These are phyloP conservation scores for Aureobasidium sp. DNA, from an alignment of 2,329 filamentous ascomycete species.

Conservation along the genomic window DNA sequence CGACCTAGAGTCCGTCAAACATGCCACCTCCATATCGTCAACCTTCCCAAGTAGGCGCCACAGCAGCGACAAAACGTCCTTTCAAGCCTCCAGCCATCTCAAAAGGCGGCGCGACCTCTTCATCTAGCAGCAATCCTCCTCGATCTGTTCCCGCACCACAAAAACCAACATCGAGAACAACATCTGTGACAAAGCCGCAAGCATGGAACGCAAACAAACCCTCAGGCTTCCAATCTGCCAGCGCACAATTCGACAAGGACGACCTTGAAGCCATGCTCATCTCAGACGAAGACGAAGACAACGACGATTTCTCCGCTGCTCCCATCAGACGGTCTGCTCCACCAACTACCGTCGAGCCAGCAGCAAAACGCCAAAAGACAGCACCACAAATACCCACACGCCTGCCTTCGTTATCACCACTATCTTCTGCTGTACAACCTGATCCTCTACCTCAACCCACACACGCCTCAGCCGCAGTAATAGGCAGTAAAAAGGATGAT, in stretches of 20 bases:
- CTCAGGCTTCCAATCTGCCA: constrained; percentile 2
- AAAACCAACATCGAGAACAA: not conserved
- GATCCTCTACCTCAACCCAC: not conserved
- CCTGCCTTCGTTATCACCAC: not conserved
- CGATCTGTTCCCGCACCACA: not conserved
- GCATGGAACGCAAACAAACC: not conserved
- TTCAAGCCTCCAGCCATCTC: constrained; percentile 5
- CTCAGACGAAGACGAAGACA: constrained; percentile 2
- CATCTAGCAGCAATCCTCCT: not conserved
- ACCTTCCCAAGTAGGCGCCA: constrained; percentile 12
- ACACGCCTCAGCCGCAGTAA: not conserved
- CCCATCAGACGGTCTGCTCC: not conserved
- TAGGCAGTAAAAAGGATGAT: constrained; percentile 17
- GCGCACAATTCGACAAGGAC: not conserved
- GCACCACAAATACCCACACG: not conserved
- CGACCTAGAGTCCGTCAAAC: not conserved
- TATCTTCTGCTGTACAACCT: not conserved
- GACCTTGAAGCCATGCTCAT: constrained; percentile 8
- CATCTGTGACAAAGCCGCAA: not conserved
- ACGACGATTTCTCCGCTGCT: not conserved
- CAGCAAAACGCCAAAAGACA: constrained; percentile 7
- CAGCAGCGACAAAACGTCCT: constrained; percentile 9
- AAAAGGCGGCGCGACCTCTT: not conserved
- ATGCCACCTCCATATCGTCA: constrained; percentile 10
- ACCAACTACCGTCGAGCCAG: not conserved